phyloP scores from a whole-genome alignment of 257 asterid species.

The Eucommia ulmoides region DNA sequence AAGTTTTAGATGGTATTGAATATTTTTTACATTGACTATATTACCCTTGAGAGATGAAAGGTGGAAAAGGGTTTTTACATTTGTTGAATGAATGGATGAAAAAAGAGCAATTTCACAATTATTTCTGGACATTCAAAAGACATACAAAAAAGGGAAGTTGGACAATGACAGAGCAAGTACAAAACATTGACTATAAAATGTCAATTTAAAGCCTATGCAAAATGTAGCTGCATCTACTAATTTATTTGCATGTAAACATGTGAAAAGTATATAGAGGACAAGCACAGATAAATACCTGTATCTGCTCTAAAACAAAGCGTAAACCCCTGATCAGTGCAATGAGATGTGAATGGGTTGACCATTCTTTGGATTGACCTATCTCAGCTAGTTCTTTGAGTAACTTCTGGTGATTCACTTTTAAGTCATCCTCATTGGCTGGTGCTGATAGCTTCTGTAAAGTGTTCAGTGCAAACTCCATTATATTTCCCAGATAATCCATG shows the following conservation, averaged over 20 bases:
- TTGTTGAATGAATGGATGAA: too few relatives aligned
- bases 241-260: not conserved
- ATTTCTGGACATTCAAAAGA: too few relatives aligned
- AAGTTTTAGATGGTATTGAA: too few relatives aligned
- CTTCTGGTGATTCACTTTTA: constrained; percentile 40
- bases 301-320: constrained; percentile 72
- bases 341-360: constrained; percentile 28
- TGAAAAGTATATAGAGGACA: not conserved
- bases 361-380: constrained; percentile 22
- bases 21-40: too few relatives aligned
- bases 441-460: constrained; percentile 74
- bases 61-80: too few relatives aligned
- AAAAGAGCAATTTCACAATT: too few relatives aligned
- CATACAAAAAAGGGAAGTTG: too few relatives aligned
- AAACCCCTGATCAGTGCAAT: constrained; percentile 64
- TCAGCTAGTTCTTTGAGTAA: constrained; percentile 52
- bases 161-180: too few relatives aligned
- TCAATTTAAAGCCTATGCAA: too few relatives aligned
- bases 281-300: constrained; percentile 44
- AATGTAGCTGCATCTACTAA: not conserved
- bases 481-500: constrained; percentile 55
- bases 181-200: too few relatives aligned
- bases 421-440: constrained; percentile 62
- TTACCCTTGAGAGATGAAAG: too few relatives aligned
- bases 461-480: constrained; percentile 52